phyloP scores from a whole-genome alignment of 2,329 filamentous ascomycete genomes.

The Talaromyces sp. region DNA sequence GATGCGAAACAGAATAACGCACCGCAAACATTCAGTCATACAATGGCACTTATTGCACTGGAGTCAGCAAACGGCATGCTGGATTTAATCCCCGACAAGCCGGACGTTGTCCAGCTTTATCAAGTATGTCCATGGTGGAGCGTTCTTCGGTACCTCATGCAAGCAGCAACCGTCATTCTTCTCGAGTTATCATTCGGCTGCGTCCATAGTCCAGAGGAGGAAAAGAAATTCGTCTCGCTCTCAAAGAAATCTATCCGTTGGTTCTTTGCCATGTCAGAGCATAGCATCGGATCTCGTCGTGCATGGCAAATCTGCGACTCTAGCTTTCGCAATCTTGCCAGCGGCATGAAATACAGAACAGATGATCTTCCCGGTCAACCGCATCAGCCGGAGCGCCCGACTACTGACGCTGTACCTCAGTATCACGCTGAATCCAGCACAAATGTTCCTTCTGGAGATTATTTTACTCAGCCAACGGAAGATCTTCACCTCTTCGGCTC shows the following conservation, averaged over 20 bases:
- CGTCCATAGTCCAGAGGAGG: slow-evolving; percentile 47
- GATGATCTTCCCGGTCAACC: slow-evolving; percentile 35
- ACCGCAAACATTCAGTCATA: slow-evolving; percentile 41
- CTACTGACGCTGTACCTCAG: not conserved
- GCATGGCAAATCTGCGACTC: slow-evolving; percentile 47
- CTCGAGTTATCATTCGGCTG: slow-evolving; percentile 49
- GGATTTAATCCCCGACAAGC: slow-evolving; percentile 45
- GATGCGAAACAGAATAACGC: slow-evolving; percentile 36
- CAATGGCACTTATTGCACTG: slow-evolving; percentile 42
- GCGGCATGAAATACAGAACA: slow-evolving; percentile 39
- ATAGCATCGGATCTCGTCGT: slow-evolving; percentile 41
- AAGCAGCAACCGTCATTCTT: slow-evolving; percentile 48
- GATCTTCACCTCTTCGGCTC: slow-evolving; percentile 11
- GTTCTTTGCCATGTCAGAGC: slow-evolving; percentile 46
- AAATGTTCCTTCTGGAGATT: slow-evolving; percentile 7
- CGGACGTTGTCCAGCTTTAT: slow-evolving; percentile 45
- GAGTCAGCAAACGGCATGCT: slow-evolving; percentile 44
- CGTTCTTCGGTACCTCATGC: slow-evolving; percentile 50
- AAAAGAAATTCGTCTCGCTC: slow-evolving; percentile 36
- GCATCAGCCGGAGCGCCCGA: slow-evolving; percentile 15
- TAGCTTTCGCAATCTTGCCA: slow-evolving; percentile 38
- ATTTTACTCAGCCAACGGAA: slow-evolving; percentile 17
- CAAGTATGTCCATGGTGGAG: slow-evolving; percentile 49
- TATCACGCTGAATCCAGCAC: not conserved
- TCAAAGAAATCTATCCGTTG: slow-evolving; percentile 49